Conservation (phyloP, 2,329 filamentous ascomycete genomes). For the Calonectria pteridis region DNA sequence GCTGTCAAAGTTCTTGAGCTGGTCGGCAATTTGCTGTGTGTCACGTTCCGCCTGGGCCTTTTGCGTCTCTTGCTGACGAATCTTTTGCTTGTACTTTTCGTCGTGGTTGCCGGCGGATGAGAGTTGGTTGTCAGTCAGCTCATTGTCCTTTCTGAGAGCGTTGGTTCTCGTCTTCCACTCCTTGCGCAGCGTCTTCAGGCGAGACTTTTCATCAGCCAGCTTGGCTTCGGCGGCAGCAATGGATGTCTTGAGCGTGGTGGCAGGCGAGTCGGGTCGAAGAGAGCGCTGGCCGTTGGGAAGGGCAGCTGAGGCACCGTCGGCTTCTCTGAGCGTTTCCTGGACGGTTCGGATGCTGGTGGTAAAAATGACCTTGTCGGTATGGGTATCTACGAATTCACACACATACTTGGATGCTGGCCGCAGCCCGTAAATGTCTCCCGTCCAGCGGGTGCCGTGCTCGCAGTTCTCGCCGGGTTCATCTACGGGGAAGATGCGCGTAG, state of each 20-base stretch:
- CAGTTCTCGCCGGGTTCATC: slow-evolving; percentile 48
- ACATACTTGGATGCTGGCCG: slow-evolving; percentile 82
- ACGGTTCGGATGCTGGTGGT: slow-evolving; percentile 78
- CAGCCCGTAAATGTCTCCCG: slow-evolving; percentile 77
- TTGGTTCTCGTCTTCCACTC: slow-evolving; percentile 80
- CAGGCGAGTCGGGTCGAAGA: slow-evolving; percentile 80
- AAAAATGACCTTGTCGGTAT: slow-evolving; percentile 75
- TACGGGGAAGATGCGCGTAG: slow-evolving; percentile 75
- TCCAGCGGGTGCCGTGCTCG: slow-evolving; percentile 69
- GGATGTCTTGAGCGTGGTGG: slow-evolving; percentile 81
- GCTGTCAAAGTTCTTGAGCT: slow-evolving; percentile 72
- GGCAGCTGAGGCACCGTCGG: slow-evolving; percentile 45
- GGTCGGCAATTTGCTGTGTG: slow-evolving; percentile 65
- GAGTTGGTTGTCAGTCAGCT: slow-evolving; percentile 74
- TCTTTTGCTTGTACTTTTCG: slow-evolving; percentile 80
- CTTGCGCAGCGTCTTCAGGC: slow-evolving; percentile 78
- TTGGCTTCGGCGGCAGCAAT: slow-evolving; percentile 79
- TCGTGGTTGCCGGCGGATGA: slow-evolving; percentile 79
- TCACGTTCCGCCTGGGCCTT: slow-evolving; percentile 75
- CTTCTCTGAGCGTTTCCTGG: slow-evolving; percentile 56
- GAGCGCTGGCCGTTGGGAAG: slow-evolving; percentile 66
- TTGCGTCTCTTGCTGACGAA: slow-evolving; percentile 80
- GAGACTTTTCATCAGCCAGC: slow-evolving; percentile 75
- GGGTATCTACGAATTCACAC: slow-evolving; percentile 80
- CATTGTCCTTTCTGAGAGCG: slow-evolving; percentile 78